phyloP scores from a whole-genome alignment of 1,284 basidiomycete genomes.

The Chalciporus sp. region DNA sequence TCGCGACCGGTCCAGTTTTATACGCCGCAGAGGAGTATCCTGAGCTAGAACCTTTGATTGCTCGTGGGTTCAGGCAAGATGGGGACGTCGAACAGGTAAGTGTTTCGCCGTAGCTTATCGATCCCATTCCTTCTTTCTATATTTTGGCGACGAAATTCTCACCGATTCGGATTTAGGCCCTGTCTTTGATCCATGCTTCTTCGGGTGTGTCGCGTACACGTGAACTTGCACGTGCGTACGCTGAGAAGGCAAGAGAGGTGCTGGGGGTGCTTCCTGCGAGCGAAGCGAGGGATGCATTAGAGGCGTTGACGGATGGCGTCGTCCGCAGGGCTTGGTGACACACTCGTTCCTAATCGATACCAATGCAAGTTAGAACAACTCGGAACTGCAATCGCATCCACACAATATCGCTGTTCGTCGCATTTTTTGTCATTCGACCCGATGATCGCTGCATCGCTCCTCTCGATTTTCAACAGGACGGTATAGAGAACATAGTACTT shows the following conservation, averaged over 20 bases:
- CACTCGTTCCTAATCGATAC: slow-evolving; percentile 7
- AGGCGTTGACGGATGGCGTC: slow-evolving; percentile 63
- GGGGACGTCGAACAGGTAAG: slow-evolving; percentile 87
- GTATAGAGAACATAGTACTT: slow-evolving; percentile 9
- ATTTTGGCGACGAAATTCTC: slow-evolving; percentile 1
- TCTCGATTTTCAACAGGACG: neutral
- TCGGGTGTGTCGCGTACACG: slow-evolving; percentile 82
- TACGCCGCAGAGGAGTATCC: slow-evolving; percentile 93
- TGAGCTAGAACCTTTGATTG: slow-evolving; percentile 81
- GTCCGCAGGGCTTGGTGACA: slow-evolving; percentile 40
- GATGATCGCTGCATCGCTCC: neutral
- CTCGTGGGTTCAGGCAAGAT: slow-evolving; percentile 77
- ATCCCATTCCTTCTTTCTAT: neutral
- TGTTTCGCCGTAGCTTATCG: slow-evolving; percentile 1
- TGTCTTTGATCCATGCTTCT: slow-evolving; percentile 72
- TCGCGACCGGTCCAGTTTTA: slow-evolving; percentile 92
- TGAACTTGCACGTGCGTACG: slow-evolving; percentile 78
- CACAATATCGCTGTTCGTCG: neutral
- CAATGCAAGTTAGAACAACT: neutral
- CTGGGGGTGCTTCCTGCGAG: slow-evolving; percentile 80
- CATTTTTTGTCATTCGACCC: slow-evolving; percentile 1
- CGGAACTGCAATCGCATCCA: too few relatives aligned
- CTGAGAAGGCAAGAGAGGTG: slow-evolving; percentile 74
- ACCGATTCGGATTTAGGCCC: slow-evolving; percentile 52
- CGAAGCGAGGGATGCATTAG: slow-evolving; percentile 76